Conservation (phyloP, 306 rosid genomes). For the Cicer arietinum region DNA sequence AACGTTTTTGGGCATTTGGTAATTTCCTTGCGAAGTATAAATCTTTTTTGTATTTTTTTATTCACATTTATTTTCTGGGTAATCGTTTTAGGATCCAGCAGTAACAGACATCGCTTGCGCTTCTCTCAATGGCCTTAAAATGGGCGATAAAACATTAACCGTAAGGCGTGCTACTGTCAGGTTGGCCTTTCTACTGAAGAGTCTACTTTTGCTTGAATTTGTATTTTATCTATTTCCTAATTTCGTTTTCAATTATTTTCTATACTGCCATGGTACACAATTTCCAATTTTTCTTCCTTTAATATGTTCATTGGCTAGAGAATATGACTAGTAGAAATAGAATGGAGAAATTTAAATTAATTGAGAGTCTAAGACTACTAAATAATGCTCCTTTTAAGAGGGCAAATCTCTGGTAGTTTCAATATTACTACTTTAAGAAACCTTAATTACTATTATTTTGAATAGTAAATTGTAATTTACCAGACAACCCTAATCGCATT, state of each 20-base stretch:
- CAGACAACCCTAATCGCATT: not conserved
- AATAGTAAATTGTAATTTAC: slow-evolving; percentile 6
- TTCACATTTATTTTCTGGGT: slow-evolving; percentile 37
- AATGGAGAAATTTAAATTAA: slow-evolving; percentile 15
- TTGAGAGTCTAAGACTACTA: slow-evolving; percentile 10
- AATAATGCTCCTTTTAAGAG: not conserved
- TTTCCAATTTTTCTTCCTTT: slow-evolving; percentile 19
- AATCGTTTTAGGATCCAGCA: slow-evolving; percentile 66
- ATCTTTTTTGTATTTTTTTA: slow-evolving; percentile 20
- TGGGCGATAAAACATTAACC: slow-evolving; percentile 89
- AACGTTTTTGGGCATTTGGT: slow-evolving; percentile 21
- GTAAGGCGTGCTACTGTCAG: slow-evolving; percentile 80
- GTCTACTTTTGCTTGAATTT: not conserved
- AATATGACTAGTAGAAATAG: slow-evolving; percentile 18
- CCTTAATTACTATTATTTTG: slow-evolving; percentile 13
- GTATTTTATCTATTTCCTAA: slow-evolving; percentile 21
- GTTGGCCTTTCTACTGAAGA: slow-evolving; percentile 50
- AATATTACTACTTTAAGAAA: slow-evolving; percentile 12
- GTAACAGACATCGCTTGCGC: slow-evolving; percentile 85
- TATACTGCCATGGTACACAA: slow-evolving; percentile 4
- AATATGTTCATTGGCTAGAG: slow-evolving; percentile 25
- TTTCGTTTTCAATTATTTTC: slow-evolving; percentile 7
- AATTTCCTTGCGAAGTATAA: not conserved
- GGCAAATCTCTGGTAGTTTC: slow-evolving; percentile 18
- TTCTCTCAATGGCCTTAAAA: slow-evolving; percentile 79